Conservation (phyloP, 1,139 yeast genomes). For the Eremothecium sinecaudum region DNA sequence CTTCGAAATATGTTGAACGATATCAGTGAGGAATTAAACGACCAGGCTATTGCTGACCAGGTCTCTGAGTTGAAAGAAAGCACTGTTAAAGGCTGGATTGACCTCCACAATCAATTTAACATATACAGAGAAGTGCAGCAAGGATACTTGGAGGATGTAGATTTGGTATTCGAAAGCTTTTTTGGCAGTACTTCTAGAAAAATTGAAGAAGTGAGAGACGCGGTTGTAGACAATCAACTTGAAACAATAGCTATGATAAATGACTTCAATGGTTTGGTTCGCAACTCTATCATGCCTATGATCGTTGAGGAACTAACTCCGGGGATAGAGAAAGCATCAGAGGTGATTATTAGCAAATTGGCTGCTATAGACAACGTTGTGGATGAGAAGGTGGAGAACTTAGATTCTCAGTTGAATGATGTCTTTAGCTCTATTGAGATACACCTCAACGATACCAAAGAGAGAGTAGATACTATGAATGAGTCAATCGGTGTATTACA, state of each 20-base stretch:
- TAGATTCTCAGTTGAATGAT: constrained; percentile 5
- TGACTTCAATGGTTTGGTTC: constrained; percentile 9
- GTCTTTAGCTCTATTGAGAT: constrained; percentile 5
- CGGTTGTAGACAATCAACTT: constrained; percentile 5
- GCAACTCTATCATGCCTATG: constrained; percentile 8
- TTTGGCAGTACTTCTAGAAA: background rate
- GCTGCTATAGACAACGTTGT: background rate
- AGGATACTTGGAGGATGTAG: constrained; percentile 9
- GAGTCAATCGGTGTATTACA: constrained; percentile 1
- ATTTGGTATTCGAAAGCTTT: constrained; percentile 4
- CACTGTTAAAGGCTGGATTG: constrained; percentile 10
- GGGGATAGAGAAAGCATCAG: constrained; percentile 3
- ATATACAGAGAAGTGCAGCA: constrained; percentile 7
- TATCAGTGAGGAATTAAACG: constrained; percentile 9
- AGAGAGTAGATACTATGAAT: constrained; percentile 4
- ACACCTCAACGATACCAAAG: constrained; percentile 3
- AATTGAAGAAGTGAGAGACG: background rate
- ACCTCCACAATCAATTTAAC: constrained; percentile 8
- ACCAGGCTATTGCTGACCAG: constrained; percentile 9
- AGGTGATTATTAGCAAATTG: constrained; percentile 1
- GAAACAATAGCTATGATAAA: constrained; percentile 7
- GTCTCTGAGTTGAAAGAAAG: constrained; percentile 11
- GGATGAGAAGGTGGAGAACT: constrained; percentile 4
- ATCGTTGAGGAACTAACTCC: constrained; percentile 9
- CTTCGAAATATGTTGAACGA: constrained; percentile 7